Percentiles rank a stretch among this genome's conserved stretches.
Evolutionary conservation across 305 asterid genomes (phyloP).

Genomic region (Solanum chacoense): DNA sequence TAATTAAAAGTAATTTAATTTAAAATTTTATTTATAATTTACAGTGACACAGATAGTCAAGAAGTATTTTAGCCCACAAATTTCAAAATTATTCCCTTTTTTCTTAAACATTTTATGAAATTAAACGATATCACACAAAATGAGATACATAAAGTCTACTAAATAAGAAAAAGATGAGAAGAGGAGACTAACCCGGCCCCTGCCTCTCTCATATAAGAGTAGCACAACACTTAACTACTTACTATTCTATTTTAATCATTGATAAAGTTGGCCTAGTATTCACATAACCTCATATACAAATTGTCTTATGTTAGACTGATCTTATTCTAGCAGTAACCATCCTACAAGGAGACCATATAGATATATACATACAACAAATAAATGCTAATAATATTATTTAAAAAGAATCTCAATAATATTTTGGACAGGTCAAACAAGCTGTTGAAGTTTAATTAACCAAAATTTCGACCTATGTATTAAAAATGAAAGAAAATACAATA

Average conservation of each 20-base stretch:
- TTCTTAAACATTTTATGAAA: background rate
- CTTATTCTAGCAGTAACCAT: background rate
- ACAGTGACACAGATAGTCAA: background rate
- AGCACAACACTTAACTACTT: background rate
- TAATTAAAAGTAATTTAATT: background rate
- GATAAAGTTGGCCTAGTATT: background rate
- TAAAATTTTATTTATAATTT: background rate
- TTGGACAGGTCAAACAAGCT: background rate
- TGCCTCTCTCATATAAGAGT: background rate
- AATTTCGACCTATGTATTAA: background rate
- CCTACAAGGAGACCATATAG: background rate
- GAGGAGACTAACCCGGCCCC: background rate
- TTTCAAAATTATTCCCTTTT: background rate
- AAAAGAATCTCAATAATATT: background rate
- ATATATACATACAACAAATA: background rate
- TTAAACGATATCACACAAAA: background rate
- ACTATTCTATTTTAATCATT: background rate
- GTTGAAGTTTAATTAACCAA: background rate
- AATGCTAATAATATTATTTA: background rate
- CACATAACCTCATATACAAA: background rate
- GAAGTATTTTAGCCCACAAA: background rate
- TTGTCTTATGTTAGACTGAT: background rate
- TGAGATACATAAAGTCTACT: background rate
- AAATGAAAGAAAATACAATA: background rate
- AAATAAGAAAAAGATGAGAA: background rate